Evolutionary conservation across 2,329 filamentous ascomycete genomes (phyloP), one percentile per base, ranked within the genome.

Genomic region (Cladobotryum protrusum): DNA sequence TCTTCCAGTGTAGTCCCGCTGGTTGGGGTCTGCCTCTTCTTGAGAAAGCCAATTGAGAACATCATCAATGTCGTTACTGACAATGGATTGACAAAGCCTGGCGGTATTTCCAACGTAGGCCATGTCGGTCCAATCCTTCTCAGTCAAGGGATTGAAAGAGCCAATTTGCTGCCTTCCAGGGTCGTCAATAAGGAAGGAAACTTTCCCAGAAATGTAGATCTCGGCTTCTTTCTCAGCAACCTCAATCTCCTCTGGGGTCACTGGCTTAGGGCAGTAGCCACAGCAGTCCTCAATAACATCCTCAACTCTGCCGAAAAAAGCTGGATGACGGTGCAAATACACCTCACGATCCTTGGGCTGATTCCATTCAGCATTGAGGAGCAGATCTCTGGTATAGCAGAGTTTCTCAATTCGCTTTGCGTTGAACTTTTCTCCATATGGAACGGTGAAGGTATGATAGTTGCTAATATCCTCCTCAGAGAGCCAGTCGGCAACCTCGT

Each of bases 41-140:
- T 86, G 81, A 4, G 73, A 68, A 19, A 82, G 73, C 84, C 87
- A 95, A 56, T 83, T 79, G 57, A 81, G 67, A 3, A 95, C 85
- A 54, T 81, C 77, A 35, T 87, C 82, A 3, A 85, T 57, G 63
- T 95, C 84, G 2, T 78, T 73, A 57, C 90, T 83, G 4, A 91
- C 81, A 50, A 95, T 95, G 1, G 87, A 89, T 61, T 90, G 85
- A 60, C 87, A 95, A 2, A 95, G 74, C 14, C 79, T 75, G 35
- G 81, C 82, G 1, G 87, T 91, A 56, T 90, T 87, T 11, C 88
- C 87, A 34, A 95, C 77, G 57, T 95, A 95, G 0, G 89, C 88
- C 88, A 95, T 93, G 56, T 91, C 87, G 1, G 89, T 93, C 87
- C 89, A 95, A 61, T 93, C 88, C 45, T 88, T 77, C 39, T 89